These are phyloP conservation scores for Penicillium sp. DNA, from an alignment of 2,329 filamentous ascomycete species.

Conservation along the genomic window DNA sequence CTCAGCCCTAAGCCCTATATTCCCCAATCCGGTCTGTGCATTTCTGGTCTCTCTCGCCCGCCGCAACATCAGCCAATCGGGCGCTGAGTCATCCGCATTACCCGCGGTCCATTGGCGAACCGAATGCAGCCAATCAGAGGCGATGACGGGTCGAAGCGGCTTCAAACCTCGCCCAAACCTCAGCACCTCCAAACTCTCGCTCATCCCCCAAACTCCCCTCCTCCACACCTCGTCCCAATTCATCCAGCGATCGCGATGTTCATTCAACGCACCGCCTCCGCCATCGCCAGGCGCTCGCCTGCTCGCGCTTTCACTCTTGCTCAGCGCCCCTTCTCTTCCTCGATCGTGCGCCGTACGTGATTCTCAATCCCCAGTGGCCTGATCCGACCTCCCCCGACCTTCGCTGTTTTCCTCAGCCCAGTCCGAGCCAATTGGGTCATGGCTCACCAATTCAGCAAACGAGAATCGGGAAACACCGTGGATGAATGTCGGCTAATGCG, in stretches of 20 bases:
- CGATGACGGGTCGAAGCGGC: slow-evolving; percentile 42
- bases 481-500: slow-evolving; percentile 30
- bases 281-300: slow-evolving; percentile 51
- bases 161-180: slow-evolving; percentile 43
- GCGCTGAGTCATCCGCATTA: slow-evolving; percentile 22
- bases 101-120: slow-evolving; percentile 14
- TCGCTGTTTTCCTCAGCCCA: slow-evolving; percentile 19
- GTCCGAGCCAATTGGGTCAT: slow-evolving; percentile 29
- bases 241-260: slow-evolving; percentile 47
- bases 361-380: slow-evolving; percentile 24
- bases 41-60: slow-evolving; percentile 3
- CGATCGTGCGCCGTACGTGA: slow-evolving; percentile 52
- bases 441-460: slow-evolving; percentile 5
- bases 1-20: slow-evolving; percentile 28
- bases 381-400: slow-evolving; percentile 31
- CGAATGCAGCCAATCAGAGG: slow-evolving; percentile 24
- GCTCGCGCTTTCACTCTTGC: slow-evolving; percentile 45
- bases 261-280: slow-evolving; percentile 51
- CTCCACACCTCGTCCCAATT: slow-evolving; percentile 22
- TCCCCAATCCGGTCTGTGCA: slow-evolving; percentile 19
- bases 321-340: slow-evolving; percentile 50
- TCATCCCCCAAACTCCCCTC: slow-evolving; percentile 34
- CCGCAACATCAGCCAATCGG: slow-evolving; percentile 22
- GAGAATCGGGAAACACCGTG: not conserved
- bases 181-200: slow-evolving; percentile 39